Conservation (phyloP, 163 green algal species). For the Chloromonas sp. region DNA sequence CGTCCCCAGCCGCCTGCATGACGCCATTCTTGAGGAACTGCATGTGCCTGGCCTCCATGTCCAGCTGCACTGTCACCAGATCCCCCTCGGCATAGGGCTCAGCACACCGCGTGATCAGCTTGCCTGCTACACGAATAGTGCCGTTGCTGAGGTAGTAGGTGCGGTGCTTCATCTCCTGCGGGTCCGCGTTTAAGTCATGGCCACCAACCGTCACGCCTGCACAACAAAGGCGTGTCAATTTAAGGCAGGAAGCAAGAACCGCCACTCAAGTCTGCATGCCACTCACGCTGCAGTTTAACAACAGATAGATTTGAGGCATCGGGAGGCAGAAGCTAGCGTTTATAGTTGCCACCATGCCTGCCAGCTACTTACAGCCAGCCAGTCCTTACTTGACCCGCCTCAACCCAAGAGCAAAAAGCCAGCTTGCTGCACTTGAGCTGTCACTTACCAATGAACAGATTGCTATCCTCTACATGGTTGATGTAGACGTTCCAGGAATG, state of each 20-base stretch:
- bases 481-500: constrained; percentile 63
- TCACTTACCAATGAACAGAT: constrained; percentile 45
- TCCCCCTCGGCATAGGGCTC: constrained; percentile 60
- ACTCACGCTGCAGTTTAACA: no score
- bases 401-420: no score
- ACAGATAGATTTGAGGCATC: no score
- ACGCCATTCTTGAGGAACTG: constrained; percentile 57
- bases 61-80: constrained; percentile 52
- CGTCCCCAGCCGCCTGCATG: constrained; percentile 47
- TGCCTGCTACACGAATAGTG: constrained; percentile 32
- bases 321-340: no score
- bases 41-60: constrained; percentile 56
- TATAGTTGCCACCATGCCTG: no score
- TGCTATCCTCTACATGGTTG: constrained; percentile 64
- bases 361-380: no score
- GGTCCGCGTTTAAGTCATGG: constrained; percentile 60
- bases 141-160: constrained; percentile 63
- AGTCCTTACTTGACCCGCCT: no score
- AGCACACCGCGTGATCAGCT: constrained; percentile 59
- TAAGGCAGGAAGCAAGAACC: no score
- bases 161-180: constrained; percentile 62
- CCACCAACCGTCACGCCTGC: constrained; percentile 42
- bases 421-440: no score
- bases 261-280: no score
- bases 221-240: no score